A percentile compares a stretch with the other conserved stretches of the same genome.
Evolutionary conservation across 768 basidiomycete species (phyloP).

Genomic region (Lanmaoa pseudosensibilis): DNA sequence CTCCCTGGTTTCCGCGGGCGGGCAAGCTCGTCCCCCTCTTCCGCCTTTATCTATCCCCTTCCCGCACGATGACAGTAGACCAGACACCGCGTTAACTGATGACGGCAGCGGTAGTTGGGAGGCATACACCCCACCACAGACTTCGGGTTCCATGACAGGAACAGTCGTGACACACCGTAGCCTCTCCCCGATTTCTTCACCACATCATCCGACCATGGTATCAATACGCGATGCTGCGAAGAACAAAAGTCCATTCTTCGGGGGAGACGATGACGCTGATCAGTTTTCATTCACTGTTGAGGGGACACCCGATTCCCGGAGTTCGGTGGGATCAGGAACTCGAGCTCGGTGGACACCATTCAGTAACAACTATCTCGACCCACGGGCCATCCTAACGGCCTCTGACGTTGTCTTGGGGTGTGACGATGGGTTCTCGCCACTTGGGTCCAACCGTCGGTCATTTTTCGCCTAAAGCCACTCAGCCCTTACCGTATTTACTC

Average conservation of each 20-base stretch:
- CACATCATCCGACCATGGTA: constrained; percentile 20
- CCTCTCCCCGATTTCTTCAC: constrained; percentile 32
- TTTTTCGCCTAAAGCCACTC: constrained; percentile 28
- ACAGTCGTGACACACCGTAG: constrained; percentile 45
- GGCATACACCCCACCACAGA: constrained; percentile 62
- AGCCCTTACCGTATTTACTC: background rate
- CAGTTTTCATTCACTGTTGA: constrained; percentile 49
- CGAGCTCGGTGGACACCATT: constrained; percentile 34
- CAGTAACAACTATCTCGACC: constrained; percentile 27
- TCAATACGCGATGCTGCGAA: constrained; percentile 41
- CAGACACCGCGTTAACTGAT: constrained; percentile 51
- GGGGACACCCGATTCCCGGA: constrained; percentile 12
- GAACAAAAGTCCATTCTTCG: constrained; percentile 42
- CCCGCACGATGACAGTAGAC: constrained; percentile 51
- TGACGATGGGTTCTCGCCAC: constrained; percentile 43
- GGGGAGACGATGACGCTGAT: constrained; percentile 47
- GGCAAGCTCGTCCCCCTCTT: constrained; percentile 46
- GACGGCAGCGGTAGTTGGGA: constrained; percentile 56
- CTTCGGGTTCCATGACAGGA: constrained; percentile 48
- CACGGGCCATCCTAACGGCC: constrained; percentile 34
- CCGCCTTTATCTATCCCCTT: constrained; percentile 44
- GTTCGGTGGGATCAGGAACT: constrained; percentile 13
- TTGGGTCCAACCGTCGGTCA: constrained; percentile 44
- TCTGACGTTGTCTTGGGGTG: constrained; percentile 33
- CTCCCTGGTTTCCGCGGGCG: constrained; percentile 35